Evolutionary conservation across 1,139 yeast species (phyloP), one percentile per base, ranked within the genome.

Genomic region (Pichia sp.): DNA sequence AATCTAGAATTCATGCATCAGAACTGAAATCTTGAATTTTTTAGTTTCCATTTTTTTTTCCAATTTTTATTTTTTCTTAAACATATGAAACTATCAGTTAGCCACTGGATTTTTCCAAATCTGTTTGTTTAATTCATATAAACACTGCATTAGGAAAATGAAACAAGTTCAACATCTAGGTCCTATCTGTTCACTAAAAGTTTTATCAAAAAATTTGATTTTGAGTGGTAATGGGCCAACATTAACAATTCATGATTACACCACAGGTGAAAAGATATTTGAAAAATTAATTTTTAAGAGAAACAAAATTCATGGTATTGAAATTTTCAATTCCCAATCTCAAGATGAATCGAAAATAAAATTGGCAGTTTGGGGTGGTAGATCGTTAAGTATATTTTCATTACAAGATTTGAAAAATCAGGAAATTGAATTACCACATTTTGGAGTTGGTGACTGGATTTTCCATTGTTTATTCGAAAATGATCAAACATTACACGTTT

Each of bases 251-350:
- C 85, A 77, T 64, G 68, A 76, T 52, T 70, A 74, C 64, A 58
- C 59, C 37, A 60, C 69, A 2, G 73, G 76, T 8, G 54, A 62
- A 29, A 64, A 76, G 34, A 38, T 79, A 5, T 63, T 63, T 46
- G 61, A 68, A n/a, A 64, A 68, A 39, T 73, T 72, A 49, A 64
- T 86, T 0, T 85, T 92, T 61, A 63, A 67, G 23, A 73, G 82
- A 51, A 88, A 88, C 65, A 89, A 87, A 59, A 80, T 92, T 43
- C 97, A 90, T 63, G 85, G 86, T 22, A 79, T 92, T 25, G 63
- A 73, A 4, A 62, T 78, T 8, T 61, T 67, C 40, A 56, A 59
- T 1, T 64, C 7, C 62, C 63, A 1, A 18, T 45, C 50, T 1
- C 52, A 51, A 13, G 50, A 53, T 5, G 59, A 56, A 23, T 27